Evolutionary conservation across 2,329 filamentous ascomycete genomes (phyloP).

Genomic region (Calonectria leucothoes): DNA sequence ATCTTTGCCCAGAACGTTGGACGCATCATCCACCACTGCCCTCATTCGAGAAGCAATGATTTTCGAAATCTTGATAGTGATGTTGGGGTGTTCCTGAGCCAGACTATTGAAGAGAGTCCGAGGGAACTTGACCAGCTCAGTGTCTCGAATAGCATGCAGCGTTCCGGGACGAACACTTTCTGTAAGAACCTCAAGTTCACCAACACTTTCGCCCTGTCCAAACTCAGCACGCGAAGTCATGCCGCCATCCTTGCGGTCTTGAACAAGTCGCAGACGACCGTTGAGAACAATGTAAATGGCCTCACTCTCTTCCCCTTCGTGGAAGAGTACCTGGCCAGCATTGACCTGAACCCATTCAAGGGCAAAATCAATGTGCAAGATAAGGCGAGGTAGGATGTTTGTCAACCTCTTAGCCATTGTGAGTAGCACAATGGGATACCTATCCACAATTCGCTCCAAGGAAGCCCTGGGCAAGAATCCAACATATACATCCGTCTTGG

Average conservation of each 20-base stretch:
- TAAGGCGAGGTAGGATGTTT: conserved; percentile 85
- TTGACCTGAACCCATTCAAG: conserved; percentile 98
- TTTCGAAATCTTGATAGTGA: conserved; percentile 99
- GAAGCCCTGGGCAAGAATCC: conserved; percentile 89
- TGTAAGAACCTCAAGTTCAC: conserved; percentile 95
- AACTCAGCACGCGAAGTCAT: conserved; percentile 92
- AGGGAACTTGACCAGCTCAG: conserved; percentile 95
- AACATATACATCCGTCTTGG: conserved; percentile 98
- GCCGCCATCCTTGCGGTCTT: conserved; percentile 83
- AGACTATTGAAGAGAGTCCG: conserved; percentile 97
- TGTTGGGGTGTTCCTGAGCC: conserved; percentile 95
- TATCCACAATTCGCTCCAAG: conserved; percentile 91
- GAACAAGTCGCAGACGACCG: conserved; percentile 85
- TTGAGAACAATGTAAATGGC: conserved; percentile 99
- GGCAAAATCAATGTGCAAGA: conserved; percentile 97
- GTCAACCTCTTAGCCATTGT: conserved; percentile 98
- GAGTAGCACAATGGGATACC: conserved; percentile 89
- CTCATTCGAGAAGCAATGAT: conserved; percentile 97
- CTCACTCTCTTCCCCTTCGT: conserved; percentile 94
- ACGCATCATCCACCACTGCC: conserved; percentile 83
- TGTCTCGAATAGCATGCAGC: conserved; percentile 94
- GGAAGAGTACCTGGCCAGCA: conserved; percentile 93
- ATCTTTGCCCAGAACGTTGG: conserved; percentile 74
- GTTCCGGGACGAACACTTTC: conserved; percentile 92
- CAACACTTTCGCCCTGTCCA: conserved; percentile 97